Base-by-base conservation (phyloP, 345 rosid genomes). In the Cardiospermum halicacabum region DNA sequence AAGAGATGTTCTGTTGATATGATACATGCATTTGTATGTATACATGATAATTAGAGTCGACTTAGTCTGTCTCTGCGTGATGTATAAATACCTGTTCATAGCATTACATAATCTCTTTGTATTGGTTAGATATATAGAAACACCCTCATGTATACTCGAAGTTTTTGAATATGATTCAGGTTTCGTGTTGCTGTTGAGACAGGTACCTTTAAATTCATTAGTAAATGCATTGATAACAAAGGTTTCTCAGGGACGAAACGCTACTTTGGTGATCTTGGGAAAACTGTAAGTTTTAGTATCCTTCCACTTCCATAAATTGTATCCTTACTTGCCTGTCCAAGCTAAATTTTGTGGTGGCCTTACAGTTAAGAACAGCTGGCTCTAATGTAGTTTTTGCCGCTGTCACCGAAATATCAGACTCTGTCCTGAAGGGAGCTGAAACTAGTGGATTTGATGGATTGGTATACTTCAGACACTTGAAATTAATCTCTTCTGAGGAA, bases 371-470 rank as follows among this genome's bases (percentile, higher is more conserved):
- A 79, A 79, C 88, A 69, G 93, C 89, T 16, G 97, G 98, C 45
- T 89, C 98, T 54, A 89, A 92, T 77, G 87, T 89, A 49, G 67
- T 88, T 27, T 89, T 87, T 71, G 95, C 79, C 59, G 89, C 90
- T 42, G 86, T 88, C 66, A 88, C 97, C 76, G 96, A 92, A 84
- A 69, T 92, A 79, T 89, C 98, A 50, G 97, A 92, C 81, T 83
- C 92, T 54, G 79, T 92, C 67, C 78, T 92, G 54, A 86, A 74
- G 74, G 96, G 96, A 70, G 96, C 98, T 56, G 96, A 92, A 77
- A 76, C 88, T 71, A 89, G 80, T 62, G 98, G 98, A 77, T 86
- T 92, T 76, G 84, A 92, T 82, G 98, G 97, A 75, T 76, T 92
- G 96, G 96, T 92, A 82, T 56, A 27, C 27, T 27, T 75, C 68